phyloP scores from a whole-genome alignment of 805 yeast species.

The Maudiozyma bulderi region DNA sequence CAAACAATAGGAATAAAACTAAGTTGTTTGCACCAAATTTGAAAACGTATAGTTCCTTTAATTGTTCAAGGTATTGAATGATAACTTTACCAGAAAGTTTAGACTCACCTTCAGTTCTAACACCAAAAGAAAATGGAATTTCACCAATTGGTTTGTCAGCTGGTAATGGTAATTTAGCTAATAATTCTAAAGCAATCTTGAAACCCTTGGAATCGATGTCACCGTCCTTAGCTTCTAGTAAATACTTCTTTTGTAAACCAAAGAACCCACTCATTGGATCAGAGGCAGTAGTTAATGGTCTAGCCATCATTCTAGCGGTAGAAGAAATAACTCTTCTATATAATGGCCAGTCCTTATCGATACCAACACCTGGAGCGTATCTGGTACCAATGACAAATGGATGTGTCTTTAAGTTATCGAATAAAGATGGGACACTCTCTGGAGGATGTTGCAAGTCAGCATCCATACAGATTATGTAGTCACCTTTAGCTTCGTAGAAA shows the following conservation, averaged over 20 bases:
- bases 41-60: slow-evolving; percentile 38
- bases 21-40: slow-evolving; percentile 36
- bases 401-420: slow-evolving; percentile 32
- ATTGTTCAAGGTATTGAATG: slow-evolving; percentile 38
- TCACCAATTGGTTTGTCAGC: slow-evolving; percentile 33
- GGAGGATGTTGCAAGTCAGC: slow-evolving; percentile 49
- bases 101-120: slow-evolving; percentile 46
- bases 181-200: slow-evolving; percentile 40
- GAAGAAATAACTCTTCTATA: slow-evolving; percentile 41
- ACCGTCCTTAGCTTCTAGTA: slow-evolving; percentile 27
- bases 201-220: slow-evolving; percentile 38
- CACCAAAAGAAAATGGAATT: slow-evolving; percentile 43
- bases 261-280: slow-evolving; percentile 48
- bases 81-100: slow-evolving; percentile 41
- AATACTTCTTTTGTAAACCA: slow-evolving; percentile 39
- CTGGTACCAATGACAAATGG: slow-evolving; percentile 43
- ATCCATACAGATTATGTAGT: slow-evolving; percentile 42
- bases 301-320: slow-evolving; percentile 41
- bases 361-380: slow-evolving; percentile 46
- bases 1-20: slow-evolving; percentile 25
- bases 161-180: slow-evolving; percentile 39
- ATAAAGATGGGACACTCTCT: slow-evolving; percentile 38
- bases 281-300: slow-evolving; percentile 41
- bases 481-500: slow-evolving; percentile 38
- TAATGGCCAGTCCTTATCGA: slow-evolving; percentile 45